These are phyloP conservation scores for Rhodomyrtus tomentosa DNA, from an alignment of 345 rosid genomes.

Conservation along the genomic window DNA sequence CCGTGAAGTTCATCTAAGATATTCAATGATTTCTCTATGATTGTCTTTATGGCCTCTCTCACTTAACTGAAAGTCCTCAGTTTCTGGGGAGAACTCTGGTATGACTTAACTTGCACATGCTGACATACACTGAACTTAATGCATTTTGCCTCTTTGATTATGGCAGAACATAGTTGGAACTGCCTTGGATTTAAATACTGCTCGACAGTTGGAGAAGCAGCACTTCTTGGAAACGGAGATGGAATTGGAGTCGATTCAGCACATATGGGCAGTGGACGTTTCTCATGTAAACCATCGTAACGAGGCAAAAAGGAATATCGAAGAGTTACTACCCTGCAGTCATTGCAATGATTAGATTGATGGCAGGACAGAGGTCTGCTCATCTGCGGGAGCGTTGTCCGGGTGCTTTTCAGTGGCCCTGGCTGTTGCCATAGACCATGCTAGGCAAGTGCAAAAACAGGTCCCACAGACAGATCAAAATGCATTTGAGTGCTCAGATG, in stretches of 20 bases:
- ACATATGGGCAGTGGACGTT: slow-evolving; percentile 60
- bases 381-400: background rate
- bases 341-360: background rate
- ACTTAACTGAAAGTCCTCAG: background rate
- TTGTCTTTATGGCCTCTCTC: background rate
- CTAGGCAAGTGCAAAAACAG: background rate
- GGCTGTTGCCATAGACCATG: background rate
- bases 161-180: slow-evolving; percentile 46
- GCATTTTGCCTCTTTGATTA: background rate
- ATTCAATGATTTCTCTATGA: background rate
- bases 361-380: background rate
- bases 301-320: slow-evolving; percentile 42
- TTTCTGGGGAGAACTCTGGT: background rate
- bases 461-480: background rate
- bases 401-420: background rate
- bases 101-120: background rate
- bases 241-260: slow-evolving; percentile 23
- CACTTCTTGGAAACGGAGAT: slow-evolving; percentile 26
- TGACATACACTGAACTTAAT: background rate
- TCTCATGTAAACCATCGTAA: slow-evolving; percentile 20
- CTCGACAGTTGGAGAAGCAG: slow-evolving; percentile 31
- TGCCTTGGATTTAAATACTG: slow-evolving; percentile 28
- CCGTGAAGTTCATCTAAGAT: background rate
- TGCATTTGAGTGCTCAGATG: background rate
- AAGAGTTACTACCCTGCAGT: slow-evolving; percentile 11